Evolutionary conservation across 768 basidiomycete species (phyloP), one percentile per base, ranked within the genome.

Genomic region (Lenzites betulinus): DNA sequence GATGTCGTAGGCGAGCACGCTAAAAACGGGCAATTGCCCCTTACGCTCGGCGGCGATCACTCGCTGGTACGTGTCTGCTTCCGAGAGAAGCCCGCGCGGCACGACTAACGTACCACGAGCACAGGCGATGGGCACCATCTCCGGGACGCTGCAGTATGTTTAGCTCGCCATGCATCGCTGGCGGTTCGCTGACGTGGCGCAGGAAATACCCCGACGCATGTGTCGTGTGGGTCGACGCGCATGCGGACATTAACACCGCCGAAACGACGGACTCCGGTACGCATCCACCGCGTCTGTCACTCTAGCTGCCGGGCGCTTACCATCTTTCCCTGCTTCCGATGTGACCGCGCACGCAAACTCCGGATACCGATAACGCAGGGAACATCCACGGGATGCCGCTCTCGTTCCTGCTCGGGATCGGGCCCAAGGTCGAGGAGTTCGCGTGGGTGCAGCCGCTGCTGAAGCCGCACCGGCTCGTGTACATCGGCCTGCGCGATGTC

Each of bases 321-420:
- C 11, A 33, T n/a, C 42, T 16, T 4, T 13, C 11, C 39, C 13
- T 39, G n/a, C 33, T 30, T 38, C 13, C 42, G 22, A n/a, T n/a
- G 25, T 30, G 13, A 18, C n/a, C 41, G 38, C 23, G 30, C 11
- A 13, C 38, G 39, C 42, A 26, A 7, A 51, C 41, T 30, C 44
- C 51, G 20, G 39, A 46, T 35, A 15, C 2, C 5, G 41, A 1
- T 30, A 1, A 35, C 38, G 35, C 70, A 83, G 96, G 96, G 30
- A 98, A 98, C 75, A 88, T 99, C 47, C 97, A 99, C 75, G 97
- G 97, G 62, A 98, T 97, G 89, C 97, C 97, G 22, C 84, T 98
- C 44, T 93, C 97, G 6, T 98, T 98, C 84, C 84, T 99, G 51
- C 72, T 92, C 74, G 73, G 83, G 72, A 64, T 79, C 35, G 76